Evolutionary conservation across 768 basidiomycete species (phyloP), one percentile per base, ranked within the genome.

Genomic region (Galerina sulciceps): DNA sequence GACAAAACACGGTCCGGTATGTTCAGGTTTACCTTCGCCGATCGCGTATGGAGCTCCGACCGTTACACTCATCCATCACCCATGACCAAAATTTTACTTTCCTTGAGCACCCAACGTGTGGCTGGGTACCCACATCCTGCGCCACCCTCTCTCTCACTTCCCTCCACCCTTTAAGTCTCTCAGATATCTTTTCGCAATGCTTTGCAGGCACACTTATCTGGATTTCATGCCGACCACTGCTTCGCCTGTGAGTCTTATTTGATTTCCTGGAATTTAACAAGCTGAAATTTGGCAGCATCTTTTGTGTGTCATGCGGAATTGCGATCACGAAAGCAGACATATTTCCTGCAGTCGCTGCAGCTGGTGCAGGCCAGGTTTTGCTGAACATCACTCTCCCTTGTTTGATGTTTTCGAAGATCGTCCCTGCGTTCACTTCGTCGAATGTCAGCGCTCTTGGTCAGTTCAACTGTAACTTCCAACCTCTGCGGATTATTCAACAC

Each of bases 351-450:
- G 73, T 80, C 18, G 89, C 86, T 8, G 82, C 88, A 4, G 73
- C 81, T 50, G 85, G 87, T 4, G 79, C 79, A 1, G 87, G 85
- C 0, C 86, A 89, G 60, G 73, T 91, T 6, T 68, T 85, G 26
- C 71, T 91, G 75, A 89, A 88, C 61, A 78, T 91, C 54, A 76
- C 84, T 2, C 64, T 87, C 9, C 89, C 89, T 10, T 81, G 80
- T 62, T 78, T 90, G 13, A 71, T 90, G 76, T 90, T 91, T 70
- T 88, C 87, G 6, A 88, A 84, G 60, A 89, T 91, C 48, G 79
- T 91, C 0, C 86, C 88, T 0, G 82, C 87, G 2, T 88, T 91
- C 60, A 81, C 76, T 9, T 62, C 81, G 0, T 78, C 85, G 36
- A 89, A 89, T 64, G 72, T 89, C 14, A 53, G 70, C 31, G 79